phyloP scores from a whole-genome alignment of 2,329 filamentous ascomycete species.

The Aspergillus proliferans region DNA sequence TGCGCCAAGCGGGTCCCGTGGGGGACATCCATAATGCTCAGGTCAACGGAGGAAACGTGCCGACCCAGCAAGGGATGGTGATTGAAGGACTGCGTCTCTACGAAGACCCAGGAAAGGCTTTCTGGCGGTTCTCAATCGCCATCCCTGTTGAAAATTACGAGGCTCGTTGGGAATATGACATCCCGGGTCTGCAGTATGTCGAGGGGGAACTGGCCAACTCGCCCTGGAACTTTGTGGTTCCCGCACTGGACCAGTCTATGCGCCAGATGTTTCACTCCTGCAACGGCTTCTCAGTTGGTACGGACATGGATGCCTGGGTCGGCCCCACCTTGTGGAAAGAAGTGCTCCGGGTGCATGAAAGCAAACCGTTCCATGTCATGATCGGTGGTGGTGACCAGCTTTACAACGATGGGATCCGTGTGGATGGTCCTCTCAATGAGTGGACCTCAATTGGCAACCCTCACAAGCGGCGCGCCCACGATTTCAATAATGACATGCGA shows the following conservation, averaged over 20 bases:
- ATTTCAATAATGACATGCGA: conserved; percentile 61
- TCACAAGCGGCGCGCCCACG: conserved; percentile 52
- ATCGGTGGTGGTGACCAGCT: conserved; percentile 88
- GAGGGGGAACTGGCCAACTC: conserved; percentile 51
- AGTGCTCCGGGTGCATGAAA: conserved; percentile 54
- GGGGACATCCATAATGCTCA: conserved; percentile 12
- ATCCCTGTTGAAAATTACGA: conserved; percentile 66
- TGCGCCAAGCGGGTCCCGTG: conserved; percentile 30
- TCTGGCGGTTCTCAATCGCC: conserved; percentile 54
- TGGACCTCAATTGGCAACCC: conserved; percentile 59
- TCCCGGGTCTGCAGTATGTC: conserved; percentile 60
- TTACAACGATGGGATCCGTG: conserved; percentile 72
- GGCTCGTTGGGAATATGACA: conserved; percentile 69
- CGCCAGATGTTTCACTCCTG: conserved; percentile 65
- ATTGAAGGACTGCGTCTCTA: conserved; percentile 52
- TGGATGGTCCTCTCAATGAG: conserved; percentile 67
- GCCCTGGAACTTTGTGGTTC: conserved; percentile 51
- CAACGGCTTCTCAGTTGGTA: conserved; percentile 63
- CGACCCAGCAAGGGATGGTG: conserved; percentile 17
- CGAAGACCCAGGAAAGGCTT: conserved; percentile 53
- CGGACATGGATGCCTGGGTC: conserved; percentile 57
- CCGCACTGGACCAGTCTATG: conserved; percentile 57
- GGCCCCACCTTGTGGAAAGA: conserved; percentile 60
- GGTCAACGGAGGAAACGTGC: conserved; percentile 6
- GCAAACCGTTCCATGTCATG: conserved; percentile 61